phyloP scores from a whole-genome alignment of 2,329 filamentous ascomycete genomes.

The Aspergillus ochraceus region DNA sequence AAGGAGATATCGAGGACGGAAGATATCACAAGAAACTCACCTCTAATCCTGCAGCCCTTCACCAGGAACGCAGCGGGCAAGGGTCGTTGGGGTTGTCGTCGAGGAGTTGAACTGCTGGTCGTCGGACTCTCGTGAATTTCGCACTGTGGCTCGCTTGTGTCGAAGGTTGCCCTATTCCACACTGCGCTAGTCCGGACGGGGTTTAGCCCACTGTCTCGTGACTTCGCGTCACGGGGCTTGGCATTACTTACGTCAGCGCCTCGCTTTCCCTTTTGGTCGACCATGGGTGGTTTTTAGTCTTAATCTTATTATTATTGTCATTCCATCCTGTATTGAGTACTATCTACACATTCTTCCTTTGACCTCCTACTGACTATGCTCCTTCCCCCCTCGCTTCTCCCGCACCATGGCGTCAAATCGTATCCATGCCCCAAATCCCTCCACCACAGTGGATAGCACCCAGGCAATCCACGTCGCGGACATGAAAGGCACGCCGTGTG shows the following conservation, averaged over 20 bases:
- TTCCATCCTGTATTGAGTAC: background rate
- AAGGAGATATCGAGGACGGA: constrained; percentile 9
- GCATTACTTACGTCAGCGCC: background rate
- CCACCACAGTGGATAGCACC: constrained; percentile 53
- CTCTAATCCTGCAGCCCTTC: constrained; percentile 47
- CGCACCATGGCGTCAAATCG: constrained; percentile 49
- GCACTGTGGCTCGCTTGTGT: constrained; percentile 46
- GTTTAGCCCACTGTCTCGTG: constrained; percentile 28
- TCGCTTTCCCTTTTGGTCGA: too few relatives aligned
- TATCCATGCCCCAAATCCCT: constrained; percentile 52
- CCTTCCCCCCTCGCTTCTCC: constrained; percentile 37
- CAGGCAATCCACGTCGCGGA: constrained; percentile 56
- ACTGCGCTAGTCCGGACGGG: constrained; percentile 27
- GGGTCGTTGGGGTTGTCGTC: constrained; percentile 42
- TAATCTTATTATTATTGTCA: constrained; percentile 1
- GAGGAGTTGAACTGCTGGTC: constrained; percentile 40
- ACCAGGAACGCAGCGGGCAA: constrained; percentile 44
- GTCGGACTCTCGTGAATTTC: constrained; percentile 43
- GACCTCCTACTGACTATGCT: constrained; percentile 22
- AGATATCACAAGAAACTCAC: constrained; percentile 34
- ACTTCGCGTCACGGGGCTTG: constrained; percentile 14
- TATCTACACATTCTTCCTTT: background rate
- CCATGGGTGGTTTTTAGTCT: background rate
- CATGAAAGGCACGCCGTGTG: constrained; percentile 52
- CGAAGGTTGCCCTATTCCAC: constrained; percentile 43